phyloP scores from a whole-genome alignment of 2,329 filamentous ascomycete species.

The Stagonosporopsis cucurbitacearum region DNA sequence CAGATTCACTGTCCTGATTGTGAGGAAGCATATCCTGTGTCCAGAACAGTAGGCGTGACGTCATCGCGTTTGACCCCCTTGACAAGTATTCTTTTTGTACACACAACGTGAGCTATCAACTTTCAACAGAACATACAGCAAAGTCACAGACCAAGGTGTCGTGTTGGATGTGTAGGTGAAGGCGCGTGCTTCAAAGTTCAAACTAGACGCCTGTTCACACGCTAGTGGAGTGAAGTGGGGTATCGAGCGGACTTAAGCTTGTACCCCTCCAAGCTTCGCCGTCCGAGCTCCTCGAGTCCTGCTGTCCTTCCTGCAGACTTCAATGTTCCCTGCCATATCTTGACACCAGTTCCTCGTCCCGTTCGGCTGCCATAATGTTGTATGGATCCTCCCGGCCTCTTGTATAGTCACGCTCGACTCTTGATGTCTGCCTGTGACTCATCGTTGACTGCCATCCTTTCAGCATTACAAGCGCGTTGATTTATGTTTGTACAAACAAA shows the following conservation, averaged over 20 bases:
- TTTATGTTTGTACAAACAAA: background rate
- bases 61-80: background rate
- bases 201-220: background rate
- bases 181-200: background rate
- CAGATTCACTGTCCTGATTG: too few species aligned
- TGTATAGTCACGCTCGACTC: background rate
- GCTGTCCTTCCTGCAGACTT: background rate
- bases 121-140: background rate
- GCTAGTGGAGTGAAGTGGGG: slow-evolving; percentile 8
- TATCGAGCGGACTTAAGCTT: background rate
- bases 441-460: background rate
- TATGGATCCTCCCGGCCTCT: background rate
- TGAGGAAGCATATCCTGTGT: background rate
- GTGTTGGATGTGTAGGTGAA: background rate
- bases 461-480: background rate
- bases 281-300: background rate
- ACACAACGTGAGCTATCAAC: background rate
- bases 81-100: background rate
- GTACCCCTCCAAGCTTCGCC: slow-evolving; percentile 3
- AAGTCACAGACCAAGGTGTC: background rate
- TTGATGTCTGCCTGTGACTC: slow-evolving; percentile 5
- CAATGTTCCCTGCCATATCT: background rate
- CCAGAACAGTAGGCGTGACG: background rate
- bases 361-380: background rate
- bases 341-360: background rate